phyloP scores from a whole-genome alignment of 2,329 filamentous ascomycete genomes.

The Scedosporium dehoogii region DNA sequence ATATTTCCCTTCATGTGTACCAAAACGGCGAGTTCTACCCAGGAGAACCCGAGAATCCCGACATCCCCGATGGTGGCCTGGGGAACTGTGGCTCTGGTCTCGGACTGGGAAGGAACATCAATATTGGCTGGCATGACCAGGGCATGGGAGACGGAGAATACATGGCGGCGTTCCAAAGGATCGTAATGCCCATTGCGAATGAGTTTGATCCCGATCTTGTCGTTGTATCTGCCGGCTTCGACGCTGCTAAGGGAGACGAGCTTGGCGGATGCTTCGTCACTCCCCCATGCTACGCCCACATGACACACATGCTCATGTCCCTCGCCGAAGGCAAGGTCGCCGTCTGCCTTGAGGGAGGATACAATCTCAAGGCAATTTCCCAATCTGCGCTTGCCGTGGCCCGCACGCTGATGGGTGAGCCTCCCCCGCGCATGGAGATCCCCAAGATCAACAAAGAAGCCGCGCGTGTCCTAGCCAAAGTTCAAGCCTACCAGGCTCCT shows the following conservation, averaged over 20 bases:
- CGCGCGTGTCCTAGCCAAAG: constrained; percentile 43
- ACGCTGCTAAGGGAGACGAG: constrained; percentile 87
- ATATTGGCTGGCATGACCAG: constrained; percentile 57
- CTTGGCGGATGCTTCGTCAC: constrained; percentile 89
- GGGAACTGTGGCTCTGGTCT: constrained; percentile 46
- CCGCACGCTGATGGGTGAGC: constrained; percentile 88
- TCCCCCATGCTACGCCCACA: constrained; percentile 86
- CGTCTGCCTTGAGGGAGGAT: constrained; percentile 91
- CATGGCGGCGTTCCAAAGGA: constrained; percentile 87
- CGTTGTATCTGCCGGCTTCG: constrained; percentile 91
- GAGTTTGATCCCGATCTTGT: constrained; percentile 93
- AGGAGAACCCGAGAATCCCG: constrained; percentile 45
- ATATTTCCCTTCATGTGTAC: constrained; percentile 91
- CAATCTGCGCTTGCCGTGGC: constrained; percentile 87
- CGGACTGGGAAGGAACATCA: constrained; percentile 53
- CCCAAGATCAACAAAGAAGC: constrained; percentile 49
- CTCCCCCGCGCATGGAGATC: constrained; percentile 55
- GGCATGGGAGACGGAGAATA: constrained; percentile 96
- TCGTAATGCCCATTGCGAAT: constrained; percentile 90
- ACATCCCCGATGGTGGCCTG: constrained; percentile 50
- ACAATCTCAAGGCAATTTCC: constrained; percentile 88
- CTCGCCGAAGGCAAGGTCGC: constrained; percentile 81
- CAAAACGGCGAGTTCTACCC: constrained; percentile 80
- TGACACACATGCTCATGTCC: constrained; percentile 99
- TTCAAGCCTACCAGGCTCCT: constrained; percentile 50